Conservation (phyloP, 495 filamentous ascomycete species). For the Chlorociboria aeruginascens region DNA sequence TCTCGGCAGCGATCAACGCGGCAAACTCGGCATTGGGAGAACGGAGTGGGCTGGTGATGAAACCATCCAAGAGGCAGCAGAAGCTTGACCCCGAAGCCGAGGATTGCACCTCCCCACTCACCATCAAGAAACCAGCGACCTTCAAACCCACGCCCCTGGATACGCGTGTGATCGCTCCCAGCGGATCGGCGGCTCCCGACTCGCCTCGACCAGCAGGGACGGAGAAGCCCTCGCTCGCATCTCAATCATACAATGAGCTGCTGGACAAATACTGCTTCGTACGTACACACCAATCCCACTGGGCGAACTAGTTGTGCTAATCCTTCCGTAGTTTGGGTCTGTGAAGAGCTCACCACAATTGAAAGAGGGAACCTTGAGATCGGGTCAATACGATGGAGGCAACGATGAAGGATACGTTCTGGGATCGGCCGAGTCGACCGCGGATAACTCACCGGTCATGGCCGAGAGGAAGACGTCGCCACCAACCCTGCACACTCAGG, state of each 20-base stretch:
- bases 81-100: slow-evolving; percentile 19
- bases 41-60: slow-evolving; percentile 37
- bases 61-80: slow-evolving; percentile 23
- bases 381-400: slow-evolving; percentile 17
- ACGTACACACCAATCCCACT: slow-evolving; percentile 42
- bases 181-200: slow-evolving; percentile 19
- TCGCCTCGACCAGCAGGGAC: slow-evolving; percentile 29
- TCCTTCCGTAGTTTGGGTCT: slow-evolving; percentile 20
- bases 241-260: slow-evolving; percentile 82
- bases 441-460: slow-evolving; percentile 13
- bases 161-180: slow-evolving; percentile 9
- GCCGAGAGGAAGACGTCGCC: slow-evolving; percentile 14
- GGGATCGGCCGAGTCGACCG: slow-evolving; percentile 9
- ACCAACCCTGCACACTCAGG: slow-evolving; percentile 12
- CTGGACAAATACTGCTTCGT: slow-evolving; percentile 98
- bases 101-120: slow-evolving; percentile 10
- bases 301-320: slow-evolving; percentile 16
- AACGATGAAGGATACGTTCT: slow-evolving; percentile 17
- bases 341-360: slow-evolving; percentile 17
- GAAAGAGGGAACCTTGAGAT: slow-evolving; percentile 18
- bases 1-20: slow-evolving; percentile 69
- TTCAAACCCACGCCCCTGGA: slow-evolving; percentile 1
- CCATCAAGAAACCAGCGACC: slow-evolving; percentile 5
- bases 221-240: slow-evolving; percentile 60
- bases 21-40: slow-evolving; percentile 41